These are phyloP conservation scores for Penicillium sp. DNA, from an alignment of 2,329 filamentous ascomycete species.

Conservation along the genomic window DNA sequence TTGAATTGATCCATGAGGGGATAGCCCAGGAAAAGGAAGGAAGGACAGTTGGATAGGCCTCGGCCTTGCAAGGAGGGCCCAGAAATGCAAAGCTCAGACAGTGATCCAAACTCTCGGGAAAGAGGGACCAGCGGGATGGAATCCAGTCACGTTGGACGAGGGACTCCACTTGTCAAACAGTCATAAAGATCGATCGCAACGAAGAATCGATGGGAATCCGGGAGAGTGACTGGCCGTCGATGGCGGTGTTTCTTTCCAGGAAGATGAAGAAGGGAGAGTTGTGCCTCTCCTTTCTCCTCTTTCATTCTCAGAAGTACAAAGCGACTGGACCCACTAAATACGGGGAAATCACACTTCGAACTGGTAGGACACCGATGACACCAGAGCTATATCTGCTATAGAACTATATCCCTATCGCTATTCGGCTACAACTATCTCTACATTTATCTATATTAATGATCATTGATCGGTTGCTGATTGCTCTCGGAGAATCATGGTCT, in stretches of 20 bases:
- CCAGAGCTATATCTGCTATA: background rate
- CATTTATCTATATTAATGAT: no score
- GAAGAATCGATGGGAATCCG: background rate
- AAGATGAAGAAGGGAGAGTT: background rate
- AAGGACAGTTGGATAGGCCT: conserved; percentile 2
- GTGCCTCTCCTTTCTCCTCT: background rate
- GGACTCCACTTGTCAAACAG: conserved; percentile 6
- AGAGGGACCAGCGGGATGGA: conserved; percentile 18
- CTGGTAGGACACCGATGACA: background rate
- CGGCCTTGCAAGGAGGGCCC: conserved; percentile 19
- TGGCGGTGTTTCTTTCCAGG: background rate
- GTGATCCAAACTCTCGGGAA: conserved; percentile 24
- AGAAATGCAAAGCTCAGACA: conserved; percentile 20
- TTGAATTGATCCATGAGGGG: conserved; percentile 15
- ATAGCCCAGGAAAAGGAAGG: background rate
- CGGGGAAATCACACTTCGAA: background rate
- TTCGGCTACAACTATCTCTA: no score
- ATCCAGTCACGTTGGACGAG: conserved; percentile 5
- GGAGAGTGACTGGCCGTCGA: no score
- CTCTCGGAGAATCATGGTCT: no score
- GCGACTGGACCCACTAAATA: background rate
- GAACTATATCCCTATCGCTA: no score
- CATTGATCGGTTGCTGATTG: no score
- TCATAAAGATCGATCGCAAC: no score
- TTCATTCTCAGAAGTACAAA: conserved; percentile 6